Conservation (phyloP, 2,329 filamentous ascomycete genomes). For the Graphilbum ipis-grandicollis region DNA sequence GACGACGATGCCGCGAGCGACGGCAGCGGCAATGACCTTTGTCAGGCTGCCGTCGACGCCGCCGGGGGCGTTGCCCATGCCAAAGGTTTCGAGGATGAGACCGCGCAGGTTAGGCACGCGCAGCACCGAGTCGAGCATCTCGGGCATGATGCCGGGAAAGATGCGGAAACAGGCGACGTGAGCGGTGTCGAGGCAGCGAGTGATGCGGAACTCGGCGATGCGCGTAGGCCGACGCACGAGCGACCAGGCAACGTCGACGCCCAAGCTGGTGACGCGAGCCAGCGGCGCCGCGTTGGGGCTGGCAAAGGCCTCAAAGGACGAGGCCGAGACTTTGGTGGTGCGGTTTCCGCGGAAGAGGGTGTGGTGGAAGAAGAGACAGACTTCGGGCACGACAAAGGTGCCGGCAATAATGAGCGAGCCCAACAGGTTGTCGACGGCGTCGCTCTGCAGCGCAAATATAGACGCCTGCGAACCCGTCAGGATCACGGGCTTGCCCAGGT, state of each 20-base stretch:
- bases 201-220: slow-evolving; percentile 58
- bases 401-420: slow-evolving; percentile 79
- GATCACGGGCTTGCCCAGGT: slow-evolving; percentile 80
- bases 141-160: slow-evolving; percentile 84
- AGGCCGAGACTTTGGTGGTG: slow-evolving; percentile 74
- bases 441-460: slow-evolving; percentile 80
- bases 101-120: slow-evolving; percentile 60
- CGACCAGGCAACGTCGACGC: slow-evolving; percentile 67
- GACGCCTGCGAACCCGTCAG: slow-evolving; percentile 70
- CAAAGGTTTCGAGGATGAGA: slow-evolving; percentile 79
- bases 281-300: slow-evolving; percentile 75
- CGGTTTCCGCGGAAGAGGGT: slow-evolving; percentile 78
- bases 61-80: slow-evolving; percentile 78
- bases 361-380: slow-evolving; percentile 88
- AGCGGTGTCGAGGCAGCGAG: slow-evolving; percentile 63
- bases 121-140: slow-evolving; percentile 78
- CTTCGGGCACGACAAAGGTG: slow-evolving; percentile 84
- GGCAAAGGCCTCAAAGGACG: slow-evolving; percentile 72
- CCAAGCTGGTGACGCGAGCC: slow-evolving; percentile 63
- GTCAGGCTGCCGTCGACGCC: slow-evolving; percentile 66
- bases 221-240: slow-evolving; percentile 56
- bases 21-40: slow-evolving; percentile 58
- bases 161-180: slow-evolving; percentile 80
- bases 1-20: slow-evolving; percentile 65
- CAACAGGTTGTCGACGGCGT: slow-evolving; percentile 80